Evolutionary conservation across 2,329 filamentous ascomycete genomes (phyloP).

Genomic region (Alternaria sp.): DNA sequence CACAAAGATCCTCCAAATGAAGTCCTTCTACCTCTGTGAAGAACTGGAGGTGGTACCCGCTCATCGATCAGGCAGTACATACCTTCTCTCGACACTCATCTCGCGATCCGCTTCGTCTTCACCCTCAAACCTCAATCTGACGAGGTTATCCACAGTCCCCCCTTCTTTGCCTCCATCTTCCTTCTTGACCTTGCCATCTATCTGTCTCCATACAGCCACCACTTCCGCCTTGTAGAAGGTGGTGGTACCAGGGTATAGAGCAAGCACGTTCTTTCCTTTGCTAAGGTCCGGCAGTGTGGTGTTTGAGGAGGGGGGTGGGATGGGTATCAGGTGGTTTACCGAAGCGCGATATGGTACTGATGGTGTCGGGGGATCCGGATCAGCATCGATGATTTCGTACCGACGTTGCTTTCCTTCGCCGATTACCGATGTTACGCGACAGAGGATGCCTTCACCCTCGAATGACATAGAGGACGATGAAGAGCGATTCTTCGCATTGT

Average conservation of each 20-base stretch:
- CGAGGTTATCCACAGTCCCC: slow-evolving; percentile 52
- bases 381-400: slow-evolving; percentile 62
- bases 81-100: slow-evolving; percentile 61
- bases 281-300: slow-evolving; percentile 53
- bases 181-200: slow-evolving; percentile 44
- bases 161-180: slow-evolving; percentile 56
- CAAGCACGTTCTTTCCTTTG: slow-evolving; percentile 57
- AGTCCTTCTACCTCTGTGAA: not conserved
- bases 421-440: slow-evolving; percentile 61
- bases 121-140: slow-evolving; percentile 59
- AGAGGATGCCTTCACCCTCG: slow-evolving; percentile 63
- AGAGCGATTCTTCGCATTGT: slow-evolving; percentile 54
- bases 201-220: slow-evolving; percentile 52
- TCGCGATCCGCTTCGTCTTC: slow-evolving; percentile 57
- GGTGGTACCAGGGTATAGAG: slow-evolving; percentile 62
- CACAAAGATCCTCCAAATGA: not conserved
- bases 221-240: slow-evolving; percentile 64
- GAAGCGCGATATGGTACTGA: slow-evolving; percentile 55
- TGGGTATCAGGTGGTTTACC: slow-evolving; percentile 57
- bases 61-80: slow-evolving; percentile 54
- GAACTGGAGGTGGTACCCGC: not conserved
- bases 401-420: slow-evolving; percentile 63
- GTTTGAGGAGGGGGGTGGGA: slow-evolving; percentile 55
- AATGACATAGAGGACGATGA: slow-evolving; percentile 31
- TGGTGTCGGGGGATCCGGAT: slow-evolving; percentile 54